Conservation (phyloP, 768 basidiomycete genomes). For the Rubroboletus satanas region DNA sequence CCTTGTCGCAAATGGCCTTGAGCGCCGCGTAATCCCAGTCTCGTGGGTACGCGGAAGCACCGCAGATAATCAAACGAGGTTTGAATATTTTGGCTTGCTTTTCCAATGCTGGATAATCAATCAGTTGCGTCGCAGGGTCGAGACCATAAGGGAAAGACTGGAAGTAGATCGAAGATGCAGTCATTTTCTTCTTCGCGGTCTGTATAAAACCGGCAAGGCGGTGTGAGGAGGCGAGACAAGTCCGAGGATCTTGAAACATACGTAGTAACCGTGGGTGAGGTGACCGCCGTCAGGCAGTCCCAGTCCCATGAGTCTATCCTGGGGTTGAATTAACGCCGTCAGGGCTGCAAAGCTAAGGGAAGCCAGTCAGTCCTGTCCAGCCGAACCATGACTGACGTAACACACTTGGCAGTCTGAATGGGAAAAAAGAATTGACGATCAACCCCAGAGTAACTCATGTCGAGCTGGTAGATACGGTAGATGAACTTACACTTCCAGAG, state of each 20-base stretch:
- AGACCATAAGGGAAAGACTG: conserved; percentile 94
- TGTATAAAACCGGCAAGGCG: conserved; percentile 28
- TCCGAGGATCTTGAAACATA: conserved; percentile 34
- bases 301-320: conserved; percentile 98
- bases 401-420: conserved; percentile 81
- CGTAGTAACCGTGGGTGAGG: conserved; percentile 96
- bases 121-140: conserved; percentile 75
- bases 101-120: conserved; percentile 81
- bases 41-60: conserved; percentile 96
- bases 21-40: conserved; percentile 94
- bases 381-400: conserved; percentile 5
- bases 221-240: neutral
- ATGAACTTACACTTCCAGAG: conserved; percentile 73
- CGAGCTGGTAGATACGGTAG: neutral
- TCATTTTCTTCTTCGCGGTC: conserved; percentile 99
- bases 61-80: conserved; percentile 92
- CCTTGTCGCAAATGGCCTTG: conserved; percentile 75
- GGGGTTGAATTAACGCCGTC: conserved; percentile 93
- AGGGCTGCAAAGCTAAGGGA: conserved; percentile 83
- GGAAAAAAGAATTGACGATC: conserved; percentile 7
- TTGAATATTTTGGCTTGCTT: conserved; percentile 93
- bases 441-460: conserved; percentile 1
- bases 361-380: conserved; percentile 11
- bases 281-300: conserved; percentile 97
- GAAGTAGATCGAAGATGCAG: conserved; percentile 99